Evolutionary conservation across 768 basidiomycete species (phyloP), one percentile per base, ranked within the genome.

Genomic region (Glaciozyma martinii): DNA sequence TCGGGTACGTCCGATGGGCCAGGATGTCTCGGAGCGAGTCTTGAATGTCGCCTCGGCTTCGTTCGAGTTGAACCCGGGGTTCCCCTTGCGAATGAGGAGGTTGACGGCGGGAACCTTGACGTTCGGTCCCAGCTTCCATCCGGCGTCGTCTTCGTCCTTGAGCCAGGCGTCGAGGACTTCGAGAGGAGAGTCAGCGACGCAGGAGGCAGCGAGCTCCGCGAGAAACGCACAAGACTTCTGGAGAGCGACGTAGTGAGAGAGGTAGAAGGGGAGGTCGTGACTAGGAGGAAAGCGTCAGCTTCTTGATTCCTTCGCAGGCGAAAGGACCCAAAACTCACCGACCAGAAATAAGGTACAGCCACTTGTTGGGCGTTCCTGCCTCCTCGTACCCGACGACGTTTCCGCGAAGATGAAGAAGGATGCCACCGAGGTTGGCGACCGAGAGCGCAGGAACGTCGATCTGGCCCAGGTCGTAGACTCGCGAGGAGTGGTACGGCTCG

Each of bases 261-360:
- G 60, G 61, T 68, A 74, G 67, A 73, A 73, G 12, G 74, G 72
- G 2, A 73, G 50, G 56, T 74, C 74, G 63, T 74, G 73, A n/a
- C 71, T 60, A 27, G 13, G 13, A 6, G n/a, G 50, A 52, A 8
- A 19, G 7, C 18, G 47, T 12, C 23, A 12, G 10, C 47, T 10
- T 9, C 18, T 43, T 43, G 18, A 43, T 49, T 7, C 7, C 13
- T 12, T 49, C 13, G 23, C 47, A n/a, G 8, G 47, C 47, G 47
- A 49, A 18, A 16, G 23, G 19, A 43, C 9, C 9, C 19, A 9
- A 19, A 43, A 47, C 50, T 52, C 50, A 52, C 50, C 67, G n/a
- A 12, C 74, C 74, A 19, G 63, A 59, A 46, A 72, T 71, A 62
- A 74, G 73, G 57, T 65, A 72, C 3, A 74, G 71, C 73, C 72